phyloP scores from a whole-genome alignment of 2,329 filamentous ascomycete species.

The Dryadomyces sulphureus region DNA sequence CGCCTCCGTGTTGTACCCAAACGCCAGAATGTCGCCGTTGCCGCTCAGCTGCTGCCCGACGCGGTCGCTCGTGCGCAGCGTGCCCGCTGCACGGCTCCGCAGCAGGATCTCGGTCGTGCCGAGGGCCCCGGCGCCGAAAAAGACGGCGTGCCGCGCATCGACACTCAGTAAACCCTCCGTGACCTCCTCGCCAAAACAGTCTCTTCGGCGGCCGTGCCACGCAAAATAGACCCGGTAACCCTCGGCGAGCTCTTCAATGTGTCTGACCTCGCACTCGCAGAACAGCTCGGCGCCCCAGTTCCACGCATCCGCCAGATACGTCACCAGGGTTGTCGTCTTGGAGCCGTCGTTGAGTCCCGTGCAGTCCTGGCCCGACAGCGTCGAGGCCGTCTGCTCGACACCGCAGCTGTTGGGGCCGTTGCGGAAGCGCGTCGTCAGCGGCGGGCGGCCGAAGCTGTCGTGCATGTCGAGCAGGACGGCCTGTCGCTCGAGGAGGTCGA shows the following conservation, averaged over 20 bases:
- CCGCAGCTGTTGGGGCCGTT: constrained; percentile 48
- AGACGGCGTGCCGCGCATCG: constrained; percentile 47
- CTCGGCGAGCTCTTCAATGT: constrained; percentile 37
- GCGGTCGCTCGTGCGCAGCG: constrained; percentile 39
- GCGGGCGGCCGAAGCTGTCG: constrained; percentile 38
- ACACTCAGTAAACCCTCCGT: constrained; percentile 52
- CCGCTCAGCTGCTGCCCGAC: constrained; percentile 48
- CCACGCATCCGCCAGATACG: constrained; percentile 55
- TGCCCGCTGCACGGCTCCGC: constrained; percentile 42
- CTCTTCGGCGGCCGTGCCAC: constrained; percentile 46
- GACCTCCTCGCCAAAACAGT: constrained; percentile 36
- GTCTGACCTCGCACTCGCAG: constrained; percentile 51
- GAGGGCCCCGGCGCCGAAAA: constrained; percentile 49
- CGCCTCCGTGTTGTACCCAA: constrained; percentile 47
- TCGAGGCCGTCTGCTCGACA: constrained; percentile 46
- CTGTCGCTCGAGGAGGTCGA: constrained; percentile 41
- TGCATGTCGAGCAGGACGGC: constrained; percentile 33
- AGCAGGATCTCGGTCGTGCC: constrained; percentile 53
- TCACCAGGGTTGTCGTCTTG: constrained; percentile 51
- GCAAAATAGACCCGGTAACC: constrained; percentile 52
- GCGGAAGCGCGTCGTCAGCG: constrained; percentile 48
- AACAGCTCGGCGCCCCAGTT: constrained; percentile 61
- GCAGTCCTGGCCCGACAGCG: constrained; percentile 44
- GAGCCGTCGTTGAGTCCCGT: constrained; percentile 55
- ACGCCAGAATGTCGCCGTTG: constrained; percentile 51